Evolutionary conservation across 345 rosid species (phyloP), one percentile per base, ranked within the genome.

Genomic region (Eucalyptus regnans): DNA sequence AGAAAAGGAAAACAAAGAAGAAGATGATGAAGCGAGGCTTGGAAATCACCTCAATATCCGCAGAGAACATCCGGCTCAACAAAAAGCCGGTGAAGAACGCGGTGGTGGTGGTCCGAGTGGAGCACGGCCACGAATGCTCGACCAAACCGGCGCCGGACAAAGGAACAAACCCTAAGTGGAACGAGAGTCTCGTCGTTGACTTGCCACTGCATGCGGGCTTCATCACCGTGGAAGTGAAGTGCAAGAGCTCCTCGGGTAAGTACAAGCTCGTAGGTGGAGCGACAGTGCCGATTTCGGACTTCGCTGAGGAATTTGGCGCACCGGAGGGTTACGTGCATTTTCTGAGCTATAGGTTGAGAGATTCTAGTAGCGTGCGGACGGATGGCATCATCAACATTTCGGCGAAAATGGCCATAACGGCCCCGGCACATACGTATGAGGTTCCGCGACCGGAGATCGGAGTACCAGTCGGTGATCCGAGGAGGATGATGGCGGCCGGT

Each of bases 321-420:
- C 96, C 96, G 9, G 92, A 80, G 29, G 93, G 91, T 27, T 88
- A 92, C 90, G 88, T 95, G 49, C 97, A 94, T 11, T 93, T 97
- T 60, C 90, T 97, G 95, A 97, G 98, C 88, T 96, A 96, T 50
- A 91, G 98, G 81, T 90, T 97, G 52, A 91, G 94, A 76, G 95
- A 97, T 50, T 52, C 86, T 1, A 89, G 56, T 29, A 91, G 96
- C 46, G 87, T 90, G 7, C 93, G 90, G 91, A 91, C 14, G 7
- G 83, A 94, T 10, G 97, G 98, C 4, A 93, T 96, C 48, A 68
- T 97, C 0, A 95, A 97, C 88, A 89, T 97, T 3, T 97, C 98
- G 0, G 94, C 94, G 1, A 93, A 93, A 88, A 18, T 71, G 83
- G 83, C 83, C 14, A 92, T 94, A n/a, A 91, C 89, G 88, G 89